Base-by-base conservation (phyloP, 2,329 filamentous ascomycete genomes). In the Biscogniauxia marginata region DNA sequence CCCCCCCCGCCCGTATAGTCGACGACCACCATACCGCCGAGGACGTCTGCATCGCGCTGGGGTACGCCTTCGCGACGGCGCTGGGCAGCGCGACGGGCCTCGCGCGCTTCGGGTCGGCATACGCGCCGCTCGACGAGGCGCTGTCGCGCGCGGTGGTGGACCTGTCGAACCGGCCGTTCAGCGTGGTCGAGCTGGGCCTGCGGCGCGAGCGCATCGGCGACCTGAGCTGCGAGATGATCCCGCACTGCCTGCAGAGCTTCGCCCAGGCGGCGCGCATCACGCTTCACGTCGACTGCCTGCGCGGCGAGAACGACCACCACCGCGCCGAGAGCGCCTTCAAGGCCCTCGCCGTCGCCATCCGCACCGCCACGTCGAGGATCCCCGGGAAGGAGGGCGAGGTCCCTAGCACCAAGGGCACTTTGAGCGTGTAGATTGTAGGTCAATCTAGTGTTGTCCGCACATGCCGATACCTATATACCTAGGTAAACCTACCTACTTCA, bases 1-100 rank as follows among this genome's bases (percentile, higher is more conserved):
- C 23, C n/a, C 34, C 18, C 23, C 53, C 22, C 46, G 19, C 30
- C 44, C 19, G 11, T 25, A 51, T 59, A 93, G 92, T 99, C 73
- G 95, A 99, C 77, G 95, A 98, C 81, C 95, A 99, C 78, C 95
- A 99, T 83, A 97, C 93, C 7, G 89, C 93, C 62, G 95, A 99
- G 80, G 95, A 99, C 73, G 89, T 91, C 57, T 97, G 91, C 77
- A 88, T 99, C 63, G 91, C 93, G 13, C 85, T 99, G 20, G 95
- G 95, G 49, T 80, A 82, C 65, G 91, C 92, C 55, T 97, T 98
- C 77, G 89, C 89, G 68, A 74, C 81, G 49, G 91, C 93, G 16
- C 84, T 99, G 45, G 88, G 89, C 61, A 84, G 84, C 8, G 89
- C 89, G 7, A 82, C 87, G 23, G 95, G 93, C 18, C 85, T 98